Evolutionary conservation across 441 rosid species (phyloP).

Genomic region (Gossypium schwendimanii): DNA sequence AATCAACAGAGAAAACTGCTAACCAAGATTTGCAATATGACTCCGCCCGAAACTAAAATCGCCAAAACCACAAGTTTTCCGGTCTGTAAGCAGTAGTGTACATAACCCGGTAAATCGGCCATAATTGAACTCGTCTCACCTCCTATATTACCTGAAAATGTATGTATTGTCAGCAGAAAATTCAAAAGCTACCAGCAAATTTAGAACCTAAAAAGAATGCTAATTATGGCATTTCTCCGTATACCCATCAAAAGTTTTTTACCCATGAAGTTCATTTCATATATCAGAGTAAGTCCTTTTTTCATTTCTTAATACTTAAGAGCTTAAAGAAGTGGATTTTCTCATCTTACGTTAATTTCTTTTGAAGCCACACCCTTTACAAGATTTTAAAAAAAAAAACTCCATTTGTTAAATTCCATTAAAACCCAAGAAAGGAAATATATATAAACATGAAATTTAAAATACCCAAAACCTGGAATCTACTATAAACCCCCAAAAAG

Average conservation of each 20-base stretch:
- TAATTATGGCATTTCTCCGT: background rate
- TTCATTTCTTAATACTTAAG: background rate
- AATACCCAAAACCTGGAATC: background rate
- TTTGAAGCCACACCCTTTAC: background rate
- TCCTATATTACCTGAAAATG: too few relatives aligned
- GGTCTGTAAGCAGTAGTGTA: slow-evolving; percentile 62
- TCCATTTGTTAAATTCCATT: background rate
- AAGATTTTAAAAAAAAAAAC: background rate
- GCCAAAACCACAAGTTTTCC: slow-evolving; percentile 83
- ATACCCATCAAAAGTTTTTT: background rate
- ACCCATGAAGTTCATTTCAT: background rate
- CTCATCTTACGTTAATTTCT: background rate
- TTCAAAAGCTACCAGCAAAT: background rate
- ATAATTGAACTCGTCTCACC: too few relatives aligned
- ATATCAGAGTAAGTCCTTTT: background rate
- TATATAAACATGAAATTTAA: background rate
- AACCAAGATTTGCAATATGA: slow-evolving; percentile 88
- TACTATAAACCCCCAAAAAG: background rate
- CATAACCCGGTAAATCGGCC: slow-evolving; percentile 40
- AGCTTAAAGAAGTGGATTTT: background rate
- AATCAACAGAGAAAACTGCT: slow-evolving; percentile 5
- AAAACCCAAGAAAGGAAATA: background rate
- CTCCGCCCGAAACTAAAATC: slow-evolving; percentile 76
- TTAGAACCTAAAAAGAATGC: background rate
- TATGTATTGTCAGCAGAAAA: background rate